phyloP scores from a whole-genome alignment of 2,329 filamentous ascomycete species.

The Botrytis fabae region DNA sequence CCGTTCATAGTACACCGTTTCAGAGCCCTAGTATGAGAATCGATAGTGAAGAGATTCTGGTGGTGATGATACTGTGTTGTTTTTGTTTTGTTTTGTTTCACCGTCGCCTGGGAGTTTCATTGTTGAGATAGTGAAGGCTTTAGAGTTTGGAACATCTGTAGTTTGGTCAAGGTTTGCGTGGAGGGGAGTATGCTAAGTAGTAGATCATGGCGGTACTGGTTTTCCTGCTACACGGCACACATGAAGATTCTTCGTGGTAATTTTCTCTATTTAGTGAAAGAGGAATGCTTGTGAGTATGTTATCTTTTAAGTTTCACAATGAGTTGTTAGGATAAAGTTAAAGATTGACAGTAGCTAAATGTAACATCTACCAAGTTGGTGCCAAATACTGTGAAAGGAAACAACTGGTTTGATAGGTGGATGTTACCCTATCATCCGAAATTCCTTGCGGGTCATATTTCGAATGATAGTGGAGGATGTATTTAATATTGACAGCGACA shows the following conservation, averaged over 20 bases:
- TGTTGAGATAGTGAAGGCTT: fast-evolving
- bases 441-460: fast-evolving
- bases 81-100: background rate
- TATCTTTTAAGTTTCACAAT: background rate
- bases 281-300: background rate
- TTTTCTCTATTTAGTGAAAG: background rate
- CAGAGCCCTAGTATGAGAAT: background rate
- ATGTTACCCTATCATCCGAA: too few species aligned
- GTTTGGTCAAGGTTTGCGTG: background rate
- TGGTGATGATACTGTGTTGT: background rate
- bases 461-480: too few species aligned
- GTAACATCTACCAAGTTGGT: too few species aligned
- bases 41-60: background rate
- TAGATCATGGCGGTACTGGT: background rate
- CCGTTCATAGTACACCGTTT: background rate
- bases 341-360: background rate
- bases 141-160: background rate
- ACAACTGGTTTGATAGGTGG: fast-evolving
- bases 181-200: background rate
- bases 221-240: background rate
- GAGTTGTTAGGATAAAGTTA: background rate
- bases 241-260: background rate
- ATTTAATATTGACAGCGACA: too few species aligned
- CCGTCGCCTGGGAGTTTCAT: background rate
- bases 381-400: too few species aligned